Base-by-base conservation (phyloP, 1,284 basidiomycete species). In the Moesziomyces globuligerus region DNA sequence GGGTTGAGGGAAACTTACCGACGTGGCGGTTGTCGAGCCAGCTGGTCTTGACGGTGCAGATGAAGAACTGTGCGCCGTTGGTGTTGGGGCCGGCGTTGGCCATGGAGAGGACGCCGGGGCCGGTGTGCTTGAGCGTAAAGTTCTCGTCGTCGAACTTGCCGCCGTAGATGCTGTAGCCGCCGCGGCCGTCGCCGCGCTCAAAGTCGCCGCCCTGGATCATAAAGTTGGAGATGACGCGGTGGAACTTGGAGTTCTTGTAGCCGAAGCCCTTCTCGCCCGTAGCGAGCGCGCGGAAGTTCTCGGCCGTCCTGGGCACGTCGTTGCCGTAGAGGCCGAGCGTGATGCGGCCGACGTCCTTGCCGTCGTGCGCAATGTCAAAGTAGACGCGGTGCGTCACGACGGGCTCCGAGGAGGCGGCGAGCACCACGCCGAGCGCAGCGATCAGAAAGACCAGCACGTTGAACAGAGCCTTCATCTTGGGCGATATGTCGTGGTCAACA, bases 161-260 rank as follows among this genome's bases (percentile, higher is more conserved):
- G 24, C 76, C 76, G 60, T 79, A 81, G 67, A 83, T 81, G 17
- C 68, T 75, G 48, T 75, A 64, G 18, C 81, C 81, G 23, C 81
- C 81, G 1, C 77, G 65, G 38, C 81, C 81, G 44, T 82, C 76
- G 36, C 77, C 77, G 9, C 54, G 50, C 44, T 79, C 80, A 56
- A 81, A 83, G 61, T 83, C 81, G 51, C 81, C 81, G 34, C 74
- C 76, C 36, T 76, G 74, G 39, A 76, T 78, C 53, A 89, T 89
- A 83, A 89, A 89, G 83, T 87, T 84, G 84, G 87, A 87, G 84
- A 90, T 90, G 74, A 81, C 78, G 15, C 78, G 72, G 73, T 72
- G 89, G 86, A 90, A 90, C 62, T 85, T 85, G 50, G 87, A 88
- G 53, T 88, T 89, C 84, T 89, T 86, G 86, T 90, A 90, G 17